Evolutionary conservation across 352 stramenopile species (phyloP).

Genomic region (Globisporangium radiosum): DNA sequence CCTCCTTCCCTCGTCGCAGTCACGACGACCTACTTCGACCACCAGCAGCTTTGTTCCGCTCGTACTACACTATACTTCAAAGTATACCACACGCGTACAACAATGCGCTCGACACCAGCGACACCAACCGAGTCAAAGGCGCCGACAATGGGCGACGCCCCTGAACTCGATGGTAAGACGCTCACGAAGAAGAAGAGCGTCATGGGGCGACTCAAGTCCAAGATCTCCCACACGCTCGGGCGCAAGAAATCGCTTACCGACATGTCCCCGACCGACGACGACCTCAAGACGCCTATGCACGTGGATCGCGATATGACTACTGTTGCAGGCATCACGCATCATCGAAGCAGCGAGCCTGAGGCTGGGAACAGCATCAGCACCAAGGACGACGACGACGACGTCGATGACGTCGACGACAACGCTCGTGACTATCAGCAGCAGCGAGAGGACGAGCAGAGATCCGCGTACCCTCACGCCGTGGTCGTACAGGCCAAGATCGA

Average conservation of each 20-base stretch:
- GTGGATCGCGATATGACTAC: not conserved
- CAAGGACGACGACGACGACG: not conserved
- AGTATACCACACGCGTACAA: too few species aligned
- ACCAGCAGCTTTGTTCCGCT: too few species aligned
- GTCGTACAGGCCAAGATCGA: slow-evolving; percentile 7
- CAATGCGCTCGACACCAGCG: not conserved
- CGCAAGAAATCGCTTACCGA: slow-evolving; percentile 25
- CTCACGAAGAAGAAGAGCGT: slow-evolving; percentile 55
- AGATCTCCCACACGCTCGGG: slow-evolving; percentile 41
- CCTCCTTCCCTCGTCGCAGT: not conserved
- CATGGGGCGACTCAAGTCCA: slow-evolving; percentile 67
- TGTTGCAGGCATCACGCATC: not conserved
- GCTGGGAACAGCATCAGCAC: not conserved
- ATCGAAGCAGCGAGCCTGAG: slow-evolving; percentile 14
- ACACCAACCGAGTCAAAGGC: slow-evolving; percentile 4
- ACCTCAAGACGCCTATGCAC: slow-evolving; percentile 13
- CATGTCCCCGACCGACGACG: slow-evolving; percentile 25
- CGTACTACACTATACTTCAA: too few species aligned
- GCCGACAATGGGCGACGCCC: slow-evolving; percentile 7
- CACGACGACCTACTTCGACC: not conserved
- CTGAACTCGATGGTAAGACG: slow-evolving; percentile 14
- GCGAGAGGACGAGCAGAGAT: not conserved
- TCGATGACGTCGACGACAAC: not conserved
- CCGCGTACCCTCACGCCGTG: not conserved
- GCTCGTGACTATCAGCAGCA: slow-evolving; percentile 1